Base-by-base conservation (phyloP, 345 rosid species). In the Arabis hirsuta region DNA sequence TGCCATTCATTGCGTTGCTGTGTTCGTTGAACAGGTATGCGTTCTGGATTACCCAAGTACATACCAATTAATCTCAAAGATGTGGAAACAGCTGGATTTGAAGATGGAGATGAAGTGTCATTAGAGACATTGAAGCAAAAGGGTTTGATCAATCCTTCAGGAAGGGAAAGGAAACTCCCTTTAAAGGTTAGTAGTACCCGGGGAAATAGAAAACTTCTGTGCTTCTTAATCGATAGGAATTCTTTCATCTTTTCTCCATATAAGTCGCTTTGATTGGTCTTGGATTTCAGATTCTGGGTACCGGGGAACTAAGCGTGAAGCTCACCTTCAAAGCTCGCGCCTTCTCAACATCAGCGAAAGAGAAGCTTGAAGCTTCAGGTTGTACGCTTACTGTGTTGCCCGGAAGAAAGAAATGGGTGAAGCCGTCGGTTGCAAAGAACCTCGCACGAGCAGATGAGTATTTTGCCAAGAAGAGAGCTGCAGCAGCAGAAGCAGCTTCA, bases 131-230 rank as follows among this genome's bases (percentile, higher is more conserved):
- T 94, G 79, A 85, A 83, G 84, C 73, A 75, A 67, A 94, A 82
- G 79, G 85, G 93, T 57, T 81, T 94, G 81, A 94, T 94, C 56
- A 94, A 91, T 61, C 98, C 97, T 65, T 89, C 98, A 12, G 97
- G 98, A 72, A 85, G 97, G 72, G 98, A 94, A 82, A 83, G 91
- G 77, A 89, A 67, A 69, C 97, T 91, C n/a, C 96, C 98, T 64
- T 67, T 91, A 20, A 95, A 91, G 99, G 99, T 91, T 73, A 10
- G 26, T 44, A 8, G 31, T 42, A 4, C 7, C 39, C 7, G 3
- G 6, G 9, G 7, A 29, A 27, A 7, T 0, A 22, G 24, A 12
- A 32, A 3, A 11, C 38, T 47, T 27, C 9, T 22, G 10, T 67
- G 9, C 34, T 67, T 39, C 43, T 9, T 11, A 34, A 4, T 51